These are phyloP conservation scores for Arthroderma uncinatum DNA, from an alignment of 2,329 filamentous ascomycete species.

Conservation along the genomic window DNA sequence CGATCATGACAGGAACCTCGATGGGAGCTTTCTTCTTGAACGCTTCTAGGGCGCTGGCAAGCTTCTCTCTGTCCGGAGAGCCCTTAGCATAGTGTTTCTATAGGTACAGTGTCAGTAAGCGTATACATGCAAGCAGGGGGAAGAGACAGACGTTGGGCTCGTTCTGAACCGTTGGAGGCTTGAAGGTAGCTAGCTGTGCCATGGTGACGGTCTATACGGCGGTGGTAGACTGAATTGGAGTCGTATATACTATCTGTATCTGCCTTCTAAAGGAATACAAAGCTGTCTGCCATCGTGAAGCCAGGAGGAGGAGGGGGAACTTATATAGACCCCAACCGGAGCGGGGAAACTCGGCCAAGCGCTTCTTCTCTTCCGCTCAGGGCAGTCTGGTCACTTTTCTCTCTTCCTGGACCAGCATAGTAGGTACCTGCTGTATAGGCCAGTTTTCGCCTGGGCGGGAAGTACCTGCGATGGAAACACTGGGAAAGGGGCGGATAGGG, in stretches of 20 bases:
- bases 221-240: too few relatives aligned
- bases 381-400: background rate
- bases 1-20: conserved; percentile 72
- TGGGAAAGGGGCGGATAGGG: background rate
- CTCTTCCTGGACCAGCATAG: background rate
- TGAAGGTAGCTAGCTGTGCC: conserved; percentile 68
- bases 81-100: conserved; percentile 85
- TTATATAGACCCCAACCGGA: background rate
- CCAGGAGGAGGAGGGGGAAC: background rate
- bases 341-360: conserved; percentile 3
- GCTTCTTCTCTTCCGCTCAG: background rate
- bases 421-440: background rate
- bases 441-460: background rate
- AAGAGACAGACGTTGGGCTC: conserved; percentile 74
- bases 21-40: conserved; percentile 59
- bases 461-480: background rate
- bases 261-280: background rate
- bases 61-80: conserved; percentile 63
- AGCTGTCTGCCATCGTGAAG: background rate
- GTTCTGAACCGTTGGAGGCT: conserved; percentile 74
- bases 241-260: too few relatives aligned
- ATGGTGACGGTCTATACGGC: conserved; percentile 4
- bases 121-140: background rate
- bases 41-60: conserved; percentile 61
- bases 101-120: conserved; percentile 7